These are phyloP conservation scores for Rhodotorula sp. DNA, from an alignment of 1,284 basidiomycete species.

Conservation along the genomic window DNA sequence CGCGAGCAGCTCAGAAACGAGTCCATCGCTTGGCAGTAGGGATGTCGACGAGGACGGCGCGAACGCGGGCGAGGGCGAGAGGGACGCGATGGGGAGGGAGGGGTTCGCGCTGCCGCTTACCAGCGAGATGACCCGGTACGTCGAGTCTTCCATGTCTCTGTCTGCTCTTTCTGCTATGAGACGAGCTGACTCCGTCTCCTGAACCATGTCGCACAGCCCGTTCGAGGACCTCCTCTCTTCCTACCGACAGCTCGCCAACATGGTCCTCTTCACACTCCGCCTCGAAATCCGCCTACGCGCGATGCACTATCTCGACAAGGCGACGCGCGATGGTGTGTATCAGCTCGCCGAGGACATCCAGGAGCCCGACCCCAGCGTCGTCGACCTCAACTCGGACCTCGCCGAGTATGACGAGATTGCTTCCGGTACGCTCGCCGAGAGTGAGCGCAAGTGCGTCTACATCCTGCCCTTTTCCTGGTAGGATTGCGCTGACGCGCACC, in stretches of 20 bases:
- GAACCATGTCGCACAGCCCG: slow-evolving; percentile 60
- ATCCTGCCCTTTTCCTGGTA: slow-evolving; percentile 5
- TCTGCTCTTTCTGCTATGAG: neutral
- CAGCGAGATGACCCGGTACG: slow-evolving; percentile 80
- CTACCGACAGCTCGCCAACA: slow-evolving; percentile 81
- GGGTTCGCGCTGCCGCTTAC: slow-evolving; percentile 67
- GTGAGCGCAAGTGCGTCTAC: slow-evolving; percentile 65
- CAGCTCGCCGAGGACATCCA: slow-evolving; percentile 74
- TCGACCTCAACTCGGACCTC: slow-evolving; percentile 82
- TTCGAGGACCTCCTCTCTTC: slow-evolving; percentile 87
- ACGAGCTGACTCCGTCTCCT: neutral
- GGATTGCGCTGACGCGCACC: neutral
- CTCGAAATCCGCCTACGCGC: slow-evolving; percentile 84
- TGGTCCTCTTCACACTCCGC: slow-evolving; percentile 84
- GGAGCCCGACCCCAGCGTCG: slow-evolving; percentile 87
- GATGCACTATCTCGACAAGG: slow-evolving; percentile 72
- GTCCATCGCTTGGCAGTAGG: slow-evolving; percentile 6
- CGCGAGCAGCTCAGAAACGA: slow-evolving; percentile 17
- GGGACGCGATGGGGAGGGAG: neutral
- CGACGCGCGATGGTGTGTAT: slow-evolving; percentile 70
- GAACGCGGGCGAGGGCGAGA: slow-evolving; percentile 6
- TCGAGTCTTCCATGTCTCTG: slow-evolving; percentile 43
- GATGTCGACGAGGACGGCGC: slow-evolving; percentile 9
- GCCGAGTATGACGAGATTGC: slow-evolving; percentile 74
- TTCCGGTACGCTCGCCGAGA: slow-evolving; percentile 62